These are phyloP conservation scores for Kalanchoe fedtschenkoi DNA, from an alignment of 164 flowering plant genomes.

Conservation along the genomic window DNA sequence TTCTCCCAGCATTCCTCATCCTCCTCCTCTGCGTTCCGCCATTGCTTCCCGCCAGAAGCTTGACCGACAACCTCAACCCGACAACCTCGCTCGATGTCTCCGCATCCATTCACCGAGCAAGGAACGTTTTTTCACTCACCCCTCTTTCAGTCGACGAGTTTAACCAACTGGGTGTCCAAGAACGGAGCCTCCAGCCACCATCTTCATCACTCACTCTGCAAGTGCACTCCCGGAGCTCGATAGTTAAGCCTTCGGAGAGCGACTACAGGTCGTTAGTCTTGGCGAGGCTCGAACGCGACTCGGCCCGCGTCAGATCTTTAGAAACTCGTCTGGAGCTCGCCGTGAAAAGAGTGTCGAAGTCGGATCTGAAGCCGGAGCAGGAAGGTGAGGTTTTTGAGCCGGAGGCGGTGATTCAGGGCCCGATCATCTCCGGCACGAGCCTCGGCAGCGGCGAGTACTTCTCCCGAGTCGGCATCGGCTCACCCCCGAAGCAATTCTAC, in stretches of 20 bases:
- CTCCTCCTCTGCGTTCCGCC: neutral
- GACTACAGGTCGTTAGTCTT: slow-evolving; percentile 49
- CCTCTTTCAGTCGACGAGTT: slow-evolving; percentile 9
- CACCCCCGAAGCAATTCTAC: slow-evolving; percentile 47
- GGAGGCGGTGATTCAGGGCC: slow-evolving; percentile 24
- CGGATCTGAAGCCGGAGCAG: slow-evolving; percentile 38
- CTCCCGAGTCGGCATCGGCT: slow-evolving; percentile 65
- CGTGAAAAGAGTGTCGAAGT: slow-evolving; percentile 19
- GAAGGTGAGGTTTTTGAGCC: slow-evolving; percentile 6
- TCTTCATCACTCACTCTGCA: slow-evolving; percentile 18
- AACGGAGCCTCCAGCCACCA: neutral
- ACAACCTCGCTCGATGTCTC: slow-evolving; percentile 45
- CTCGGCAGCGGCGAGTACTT: slow-evolving; percentile 97
- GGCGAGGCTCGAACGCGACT: slow-evolving; percentile 55
- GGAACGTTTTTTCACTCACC: slow-evolving; percentile 17
- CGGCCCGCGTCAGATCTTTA: slow-evolving; percentile 50
- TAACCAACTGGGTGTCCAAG: slow-evolving; percentile 8
- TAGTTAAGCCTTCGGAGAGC: slow-evolving; percentile 18
- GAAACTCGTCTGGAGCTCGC: slow-evolving; percentile 45
- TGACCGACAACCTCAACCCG: neutral
- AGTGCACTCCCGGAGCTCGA: slow-evolving; percentile 28
- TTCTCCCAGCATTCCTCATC: neutral
- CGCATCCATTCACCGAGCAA: slow-evolving; percentile 27
- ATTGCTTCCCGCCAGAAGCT: slow-evolving; percentile 11
- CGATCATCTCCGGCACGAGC: slow-evolving; percentile 61